phyloP scores from a whole-genome alignment of 2,329 filamentous ascomycete genomes.

The Diaporthe nobilis region DNA sequence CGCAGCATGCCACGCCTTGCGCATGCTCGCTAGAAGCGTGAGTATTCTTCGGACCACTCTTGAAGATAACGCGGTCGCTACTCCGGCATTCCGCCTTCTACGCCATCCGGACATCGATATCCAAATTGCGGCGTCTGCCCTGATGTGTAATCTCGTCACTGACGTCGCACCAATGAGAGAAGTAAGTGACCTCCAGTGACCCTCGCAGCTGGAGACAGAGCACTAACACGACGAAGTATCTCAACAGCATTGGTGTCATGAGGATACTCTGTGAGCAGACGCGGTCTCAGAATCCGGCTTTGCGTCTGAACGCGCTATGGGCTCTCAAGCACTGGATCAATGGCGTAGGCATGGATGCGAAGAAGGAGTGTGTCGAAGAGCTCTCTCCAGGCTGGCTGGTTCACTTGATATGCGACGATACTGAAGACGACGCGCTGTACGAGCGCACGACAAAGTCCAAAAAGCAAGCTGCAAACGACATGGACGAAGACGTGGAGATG shows the following conservation, averaged over 20 bases:
- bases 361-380: constrained; percentile 82
- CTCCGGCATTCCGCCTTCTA: constrained; percentile 82
- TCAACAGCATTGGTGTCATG: constrained; percentile 81
- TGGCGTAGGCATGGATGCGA: constrained; percentile 78
- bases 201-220: no score
- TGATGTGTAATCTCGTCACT: constrained; percentile 86
- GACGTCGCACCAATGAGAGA: constrained; percentile 94
- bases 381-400: constrained; percentile 86
- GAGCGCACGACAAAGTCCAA: constrained; percentile 45
- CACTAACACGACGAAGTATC: constrained; percentile 64
- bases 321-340: constrained; percentile 91
- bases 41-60: constrained; percentile 87
- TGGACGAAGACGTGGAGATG: constrained; percentile 73
- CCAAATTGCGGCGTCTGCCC: constrained; percentile 87
- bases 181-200: constrained; percentile 64
- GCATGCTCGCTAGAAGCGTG: constrained; percentile 87
- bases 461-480: constrained; percentile 48
- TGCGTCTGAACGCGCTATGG: constrained; percentile 91
- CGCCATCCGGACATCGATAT: constrained; percentile 82
- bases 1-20: constrained; percentile 85
- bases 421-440: constrained; percentile 66
- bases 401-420: constrained; percentile 78
- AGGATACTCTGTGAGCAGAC: constrained; percentile 86
- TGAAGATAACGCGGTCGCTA: constrained; percentile 86
- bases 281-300: constrained; percentile 81